Conservation (phyloP, 495 filamentous ascomycete genomes). For the Rusavskia elegans region DNA sequence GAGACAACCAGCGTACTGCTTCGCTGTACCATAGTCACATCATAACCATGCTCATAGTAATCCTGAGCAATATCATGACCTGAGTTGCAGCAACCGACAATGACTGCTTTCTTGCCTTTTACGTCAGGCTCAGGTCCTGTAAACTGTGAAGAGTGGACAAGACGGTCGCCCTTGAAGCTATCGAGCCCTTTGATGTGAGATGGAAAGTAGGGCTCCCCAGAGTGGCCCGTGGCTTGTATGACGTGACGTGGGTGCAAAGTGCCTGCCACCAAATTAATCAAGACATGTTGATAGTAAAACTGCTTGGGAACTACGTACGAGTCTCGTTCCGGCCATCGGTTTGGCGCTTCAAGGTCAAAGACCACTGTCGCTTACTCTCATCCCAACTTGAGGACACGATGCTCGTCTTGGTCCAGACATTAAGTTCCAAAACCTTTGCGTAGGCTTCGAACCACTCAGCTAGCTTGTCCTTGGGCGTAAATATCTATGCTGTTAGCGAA, state of each 20-base stretch:
- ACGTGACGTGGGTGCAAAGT: slow-evolving; percentile 49
- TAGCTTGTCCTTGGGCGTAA: slow-evolving; percentile 67
- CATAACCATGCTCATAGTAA: slow-evolving; percentile 60
- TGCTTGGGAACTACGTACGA: not conserved
- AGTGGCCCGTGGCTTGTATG: slow-evolving; percentile 56
- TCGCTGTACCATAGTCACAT: slow-evolving; percentile 69
- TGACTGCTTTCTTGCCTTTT: slow-evolving; percentile 46
- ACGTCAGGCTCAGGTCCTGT: slow-evolving; percentile 27
- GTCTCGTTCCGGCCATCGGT: slow-evolving; percentile 15
- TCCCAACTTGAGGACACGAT: slow-evolving; percentile 35
- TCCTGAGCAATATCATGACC: slow-evolving; percentile 73
- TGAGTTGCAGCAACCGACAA: slow-evolving; percentile 69
- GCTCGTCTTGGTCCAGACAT: slow-evolving; percentile 50
- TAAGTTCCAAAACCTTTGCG: slow-evolving; percentile 52
- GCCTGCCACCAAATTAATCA: slow-evolving; percentile 10
- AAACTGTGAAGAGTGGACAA: slow-evolving; percentile 60
- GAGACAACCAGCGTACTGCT: slow-evolving; percentile 55
- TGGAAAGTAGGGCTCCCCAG: slow-evolving; percentile 51
- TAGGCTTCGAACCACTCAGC: slow-evolving; percentile 66
- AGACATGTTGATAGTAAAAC: not conserved
- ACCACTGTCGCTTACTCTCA: slow-evolving; percentile 40
- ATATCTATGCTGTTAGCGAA: slow-evolving; percentile 18
- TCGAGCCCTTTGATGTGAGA: slow-evolving; percentile 39
- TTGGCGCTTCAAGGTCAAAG: slow-evolving; percentile 33
- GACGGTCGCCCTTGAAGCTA: slow-evolving; percentile 27